Conservation (phyloP, 352 stramenopile genomes). For the Globisporangium irregulare region DNA sequence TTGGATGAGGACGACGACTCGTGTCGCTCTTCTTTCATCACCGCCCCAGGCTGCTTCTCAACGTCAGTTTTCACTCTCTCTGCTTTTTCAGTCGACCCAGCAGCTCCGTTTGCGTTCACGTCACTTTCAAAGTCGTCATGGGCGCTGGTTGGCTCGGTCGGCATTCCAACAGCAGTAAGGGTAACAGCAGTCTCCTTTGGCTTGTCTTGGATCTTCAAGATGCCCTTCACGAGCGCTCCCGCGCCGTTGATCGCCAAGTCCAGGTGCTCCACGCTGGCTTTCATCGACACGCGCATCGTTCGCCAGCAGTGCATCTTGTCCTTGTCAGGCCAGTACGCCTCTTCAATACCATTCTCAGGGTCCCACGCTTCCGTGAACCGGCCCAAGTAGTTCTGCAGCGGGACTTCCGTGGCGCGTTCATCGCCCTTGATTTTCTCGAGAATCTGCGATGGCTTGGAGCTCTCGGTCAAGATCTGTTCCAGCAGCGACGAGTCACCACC, state of each 20-base stretch:
- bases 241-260: constrained; percentile 61
- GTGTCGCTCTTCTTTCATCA: constrained; percentile 5
- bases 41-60: neutral
- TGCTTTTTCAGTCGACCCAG: neutral
- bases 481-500: constrained; percentile 43
- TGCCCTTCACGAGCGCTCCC: constrained; percentile 63
- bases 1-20: constrained; percentile 3
- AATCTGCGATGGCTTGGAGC: constrained; percentile 67
- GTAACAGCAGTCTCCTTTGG: constrained; percentile 9
- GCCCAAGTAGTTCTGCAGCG: constrained; percentile 79
- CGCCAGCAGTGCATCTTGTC: constrained; percentile 88
- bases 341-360: constrained; percentile 94
- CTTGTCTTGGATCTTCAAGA: constrained; percentile 44
- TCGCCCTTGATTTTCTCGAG: constrained; percentile 74
- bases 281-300: constrained; percentile 80
- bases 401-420: constrained; percentile 60
- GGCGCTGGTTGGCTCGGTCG: neutral
- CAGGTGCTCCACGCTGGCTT: constrained; percentile 66
- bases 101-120: neutral
- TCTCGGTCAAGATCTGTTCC: constrained; percentile 79
- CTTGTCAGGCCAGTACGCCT: constrained; percentile 94
- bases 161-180: neutral
- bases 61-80: neutral
- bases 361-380: constrained; percentile 92
- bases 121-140: neutral